Evolutionary conservation across 2,329 filamentous ascomycete genomes (phyloP).

Genomic region (Diaporthe aspalathi): DNA sequence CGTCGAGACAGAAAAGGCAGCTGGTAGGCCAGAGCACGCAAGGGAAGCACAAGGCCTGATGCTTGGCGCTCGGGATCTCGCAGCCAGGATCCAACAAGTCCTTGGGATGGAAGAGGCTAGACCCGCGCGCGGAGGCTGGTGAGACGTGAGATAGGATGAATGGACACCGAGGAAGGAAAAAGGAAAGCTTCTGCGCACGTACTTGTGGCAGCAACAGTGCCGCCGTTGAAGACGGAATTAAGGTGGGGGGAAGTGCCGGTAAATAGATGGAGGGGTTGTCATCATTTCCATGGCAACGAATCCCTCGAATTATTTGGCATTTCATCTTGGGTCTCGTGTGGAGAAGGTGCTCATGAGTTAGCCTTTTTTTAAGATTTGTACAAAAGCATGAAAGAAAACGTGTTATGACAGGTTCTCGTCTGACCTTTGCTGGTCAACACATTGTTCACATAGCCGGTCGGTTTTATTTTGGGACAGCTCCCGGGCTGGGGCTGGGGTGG

Average conservation of each 20-base stretch:
- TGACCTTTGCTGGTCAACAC: too few relatives aligned
- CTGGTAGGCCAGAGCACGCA: conserved; percentile 17
- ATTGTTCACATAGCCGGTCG: neutral
- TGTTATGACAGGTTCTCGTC: neutral
- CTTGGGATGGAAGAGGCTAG: conserved; percentile 20
- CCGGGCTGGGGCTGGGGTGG: neutral
- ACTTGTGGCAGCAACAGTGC: neutral
- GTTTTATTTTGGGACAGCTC: neutral
- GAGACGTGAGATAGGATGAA: neutral
- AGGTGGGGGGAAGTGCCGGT: neutral
- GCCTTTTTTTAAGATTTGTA: conserved; percentile 6
- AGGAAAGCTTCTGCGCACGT: neutral
- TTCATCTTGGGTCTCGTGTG: conserved; percentile 10
- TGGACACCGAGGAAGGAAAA: neutral
- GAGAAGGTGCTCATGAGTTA: conserved; percentile 5
- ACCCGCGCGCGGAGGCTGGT: conserved; percentile 7
- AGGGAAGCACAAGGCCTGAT: conserved; percentile 14
- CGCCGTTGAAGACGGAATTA: neutral
- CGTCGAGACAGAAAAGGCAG: conserved; percentile 12
- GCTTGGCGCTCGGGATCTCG: conserved; percentile 9
- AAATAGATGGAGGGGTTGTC: conserved; percentile 26
- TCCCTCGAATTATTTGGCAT: conserved; percentile 2
- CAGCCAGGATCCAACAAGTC: conserved; percentile 21
- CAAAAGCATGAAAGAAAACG: conserved; percentile 18
- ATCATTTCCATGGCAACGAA: conserved; percentile 13